Evolutionary conservation across 306 rosid species (phyloP).

Genomic region (Medicago lupulina): DNA sequence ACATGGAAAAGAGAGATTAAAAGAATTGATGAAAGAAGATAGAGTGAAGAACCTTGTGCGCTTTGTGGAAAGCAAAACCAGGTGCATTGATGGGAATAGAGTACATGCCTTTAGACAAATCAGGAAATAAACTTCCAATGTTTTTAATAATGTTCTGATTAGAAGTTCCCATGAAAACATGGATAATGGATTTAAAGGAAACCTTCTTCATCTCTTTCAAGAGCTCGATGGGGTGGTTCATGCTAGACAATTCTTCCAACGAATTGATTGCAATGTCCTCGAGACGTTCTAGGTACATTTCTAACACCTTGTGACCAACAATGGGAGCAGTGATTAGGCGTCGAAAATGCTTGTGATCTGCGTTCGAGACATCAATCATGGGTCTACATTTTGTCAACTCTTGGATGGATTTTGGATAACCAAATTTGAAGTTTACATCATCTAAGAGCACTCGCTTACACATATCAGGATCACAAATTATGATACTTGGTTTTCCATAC

Average conservation of each 20-base stretch:
- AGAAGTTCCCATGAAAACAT: constrained; percentile 42
- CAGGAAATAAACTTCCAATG: background rate
- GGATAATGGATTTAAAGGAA: constrained; percentile 42
- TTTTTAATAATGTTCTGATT: background rate
- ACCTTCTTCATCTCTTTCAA: constrained; percentile 35
- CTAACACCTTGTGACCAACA: constrained; percentile 30
- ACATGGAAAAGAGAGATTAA: background rate
- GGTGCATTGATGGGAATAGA: constrained; percentile 35
- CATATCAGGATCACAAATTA: constrained; percentile 30
- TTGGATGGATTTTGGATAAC: constrained; percentile 39
- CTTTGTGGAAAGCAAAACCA: constrained; percentile 44
- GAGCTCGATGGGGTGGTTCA: constrained; percentile 38
- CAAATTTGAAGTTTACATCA: constrained; percentile 36
- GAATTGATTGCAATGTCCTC: constrained; percentile 29
- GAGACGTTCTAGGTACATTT: constrained; percentile 20
- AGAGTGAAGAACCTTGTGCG: constrained; percentile 39
- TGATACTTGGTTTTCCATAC: constrained; percentile 27
- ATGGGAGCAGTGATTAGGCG: constrained; percentile 37
- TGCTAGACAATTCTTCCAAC: constrained; percentile 39
- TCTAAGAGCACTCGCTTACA: constrained; percentile 35
- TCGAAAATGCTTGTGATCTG: constrained; percentile 44
- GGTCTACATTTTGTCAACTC: background rate
- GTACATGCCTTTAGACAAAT: background rate
- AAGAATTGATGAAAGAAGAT: background rate
- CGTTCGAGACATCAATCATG: background rate